Base-by-base conservation (phyloP, 192 early-diverging fungal genomes). In the Umbelopsis ramanniana region DNA sequence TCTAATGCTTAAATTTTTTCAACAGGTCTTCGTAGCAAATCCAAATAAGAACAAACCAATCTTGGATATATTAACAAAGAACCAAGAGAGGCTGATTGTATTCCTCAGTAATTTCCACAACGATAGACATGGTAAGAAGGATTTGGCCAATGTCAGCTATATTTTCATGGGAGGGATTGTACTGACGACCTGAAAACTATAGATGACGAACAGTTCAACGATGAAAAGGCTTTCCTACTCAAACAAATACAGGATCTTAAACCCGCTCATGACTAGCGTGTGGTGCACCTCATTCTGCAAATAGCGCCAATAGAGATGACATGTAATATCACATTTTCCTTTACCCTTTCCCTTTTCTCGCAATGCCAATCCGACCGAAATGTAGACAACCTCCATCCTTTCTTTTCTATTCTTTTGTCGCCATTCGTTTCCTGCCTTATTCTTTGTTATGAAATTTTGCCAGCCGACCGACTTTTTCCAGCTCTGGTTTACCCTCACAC, bases 191-290 rank as follows among this genome's bases (percentile, higher is more conserved):
- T 19, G 48, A 52, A 33, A n/a, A 54, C 23, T 24, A 22, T 67
- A 94, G 95, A 95, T 76, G 96, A 99, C 85, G 97, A 99, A 84
- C 96, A 96, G 82, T 99, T 99, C 80, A 96, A 96, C 72, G 96
- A 98, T 81, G 97, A 99, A 75, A 99, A 99, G 83, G 89, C 91
- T 6, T 99, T 97, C 76, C 83, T 99, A 68, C 86, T 97, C 68
- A 95, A 92, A 74, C 93, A 97, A 72, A 97, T 99, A 79, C 72
- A 89, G 75, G 82, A 81, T 29, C 67, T 87, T 21, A 74, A 72
- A 72, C 70, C 75, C 38, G 46, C 68, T 45, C 74, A 75, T 40
- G 74, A 75, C 45, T 75, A 75, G 57, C 26, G 29, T 19, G 26
- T 26, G 33, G 55, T 37, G 57, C 57, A 63, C 33, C 11, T n/a